phyloP scores from a whole-genome alignment of 345 rosid genomes.

The Sisymbrium irio region DNA sequence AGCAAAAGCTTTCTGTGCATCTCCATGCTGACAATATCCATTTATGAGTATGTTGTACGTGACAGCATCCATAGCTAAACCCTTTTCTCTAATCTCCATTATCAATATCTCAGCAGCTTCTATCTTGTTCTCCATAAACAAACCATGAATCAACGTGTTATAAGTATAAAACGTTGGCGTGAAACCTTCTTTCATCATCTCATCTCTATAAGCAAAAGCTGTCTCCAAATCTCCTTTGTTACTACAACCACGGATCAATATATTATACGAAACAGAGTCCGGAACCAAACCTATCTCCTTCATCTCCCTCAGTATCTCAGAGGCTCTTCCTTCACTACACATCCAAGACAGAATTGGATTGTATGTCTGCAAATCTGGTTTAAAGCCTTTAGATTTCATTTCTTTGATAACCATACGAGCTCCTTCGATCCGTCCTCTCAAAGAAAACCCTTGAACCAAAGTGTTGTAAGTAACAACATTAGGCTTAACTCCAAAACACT shows the following conservation, averaged over 20 bases:
- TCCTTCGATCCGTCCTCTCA: slow-evolving; percentile 61
- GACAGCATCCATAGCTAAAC: slow-evolving; percentile 57
- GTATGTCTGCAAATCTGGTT: slow-evolving; percentile 70
- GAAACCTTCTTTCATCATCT: slow-evolving; percentile 71
- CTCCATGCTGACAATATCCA: slow-evolving; percentile 72
- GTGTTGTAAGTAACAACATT: slow-evolving; percentile 76
- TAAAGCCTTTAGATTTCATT: slow-evolving; percentile 60
- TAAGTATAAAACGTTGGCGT: slow-evolving; percentile 69
- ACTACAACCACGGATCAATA: slow-evolving; percentile 73
- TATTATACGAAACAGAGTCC: slow-evolving; percentile 72
- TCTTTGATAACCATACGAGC: slow-evolving; percentile 59
- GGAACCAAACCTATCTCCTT: slow-evolving; percentile 61
- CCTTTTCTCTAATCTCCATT: slow-evolving; percentile 62
- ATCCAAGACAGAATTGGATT: slow-evolving; percentile 73
- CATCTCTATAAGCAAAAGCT: slow-evolving; percentile 67
- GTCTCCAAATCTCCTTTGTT: slow-evolving; percentile 58
- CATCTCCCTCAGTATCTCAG: slow-evolving; percentile 56
- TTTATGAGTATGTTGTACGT: slow-evolving; percentile 84
- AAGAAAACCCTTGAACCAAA: slow-evolving; percentile 70
- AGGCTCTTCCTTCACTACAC: slow-evolving; percentile 73
- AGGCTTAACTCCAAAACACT: slow-evolving; percentile 65
- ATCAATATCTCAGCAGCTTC: slow-evolving; percentile 60
- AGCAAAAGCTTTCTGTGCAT: slow-evolving; percentile 65
- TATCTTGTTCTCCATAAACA: slow-evolving; percentile 68
- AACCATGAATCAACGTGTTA: slow-evolving; percentile 75